Percentiles rank a stretch among this genome's conserved stretches.
These are phyloP conservation scores for Podospora pseudoanserina DNA, from an alignment of 495 filamentous ascomycete species.

Conservation along the genomic window DNA sequence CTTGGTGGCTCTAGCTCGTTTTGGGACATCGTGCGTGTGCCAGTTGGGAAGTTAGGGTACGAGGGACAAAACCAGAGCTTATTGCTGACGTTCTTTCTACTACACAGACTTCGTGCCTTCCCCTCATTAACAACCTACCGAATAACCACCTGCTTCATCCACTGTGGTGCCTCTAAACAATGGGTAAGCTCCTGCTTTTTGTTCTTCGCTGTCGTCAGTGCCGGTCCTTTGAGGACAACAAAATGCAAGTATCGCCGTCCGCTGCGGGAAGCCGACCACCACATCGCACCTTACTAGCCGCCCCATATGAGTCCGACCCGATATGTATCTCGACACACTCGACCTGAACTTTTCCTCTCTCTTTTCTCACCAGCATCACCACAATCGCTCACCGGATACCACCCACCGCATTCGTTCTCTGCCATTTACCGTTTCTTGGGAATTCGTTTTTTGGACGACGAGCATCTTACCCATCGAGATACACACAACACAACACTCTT, in stretches of 20 bases:
- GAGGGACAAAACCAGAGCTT: neutral
- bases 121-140: constrained; percentile 16
- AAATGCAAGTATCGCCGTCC: constrained; percentile 28
- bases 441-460: constrained; percentile 27
- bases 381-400: constrained; percentile 21
- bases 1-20: neutral
- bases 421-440: constrained; percentile 39
- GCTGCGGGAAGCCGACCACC: constrained; percentile 21
- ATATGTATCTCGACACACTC: constrained; percentile 12
- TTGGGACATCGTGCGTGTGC: constrained; percentile 5
- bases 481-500: constrained; percentile 30
- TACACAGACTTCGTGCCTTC: constrained; percentile 31
- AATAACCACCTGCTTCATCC: constrained; percentile 15
- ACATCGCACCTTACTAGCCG: constrained; percentile 23
- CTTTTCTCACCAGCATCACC: constrained; percentile 18
- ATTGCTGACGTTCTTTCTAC: constrained; percentile 25
- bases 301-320: constrained; percentile 11
- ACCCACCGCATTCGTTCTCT: constrained; percentile 23
- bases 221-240: constrained; percentile 26
- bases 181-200: constrained; percentile 48
- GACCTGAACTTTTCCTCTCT: constrained; percentile 12
- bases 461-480: constrained; percentile 36
- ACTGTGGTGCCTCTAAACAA: constrained; percentile 31
- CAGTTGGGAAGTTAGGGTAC: constrained; percentile 10
- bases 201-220: constrained; percentile 25